Evolutionary conservation across 768 basidiomycete species (phyloP), one percentile per base, ranked within the genome.

Genomic region (Termitomyces sp.): DNA sequence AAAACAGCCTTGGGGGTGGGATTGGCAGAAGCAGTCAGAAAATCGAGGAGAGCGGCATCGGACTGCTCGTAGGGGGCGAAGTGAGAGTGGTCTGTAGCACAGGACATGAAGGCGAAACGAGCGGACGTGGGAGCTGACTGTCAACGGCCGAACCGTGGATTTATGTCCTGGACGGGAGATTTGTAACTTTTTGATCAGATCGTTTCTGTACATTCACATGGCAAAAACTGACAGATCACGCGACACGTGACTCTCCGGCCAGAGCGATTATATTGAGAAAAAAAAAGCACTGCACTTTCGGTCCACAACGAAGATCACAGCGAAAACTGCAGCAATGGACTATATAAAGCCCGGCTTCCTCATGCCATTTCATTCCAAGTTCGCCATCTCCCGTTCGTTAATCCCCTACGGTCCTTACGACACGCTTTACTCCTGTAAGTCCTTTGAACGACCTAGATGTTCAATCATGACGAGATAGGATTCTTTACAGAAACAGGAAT

Each of bases 41-140:
- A 61, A 55, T 91, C 82, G 58, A 92, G 84, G 6, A 93, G 72
- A 42, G 82, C 81, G 55, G 83, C 76, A 67, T 91, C 89, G 20
- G 80, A 73, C 49, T 71, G 67, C 27, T 61, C 57, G 39, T 60
- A 61, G 31, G 66, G 56, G 59, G 67, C 54, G 54, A 66, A 66
- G 55, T 63, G 63, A 66, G 61, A 63, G 39, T 66, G 65, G 36
- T 52, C 36, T 34, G 61, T 34, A 57, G 51, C 54, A 22, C 56
- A 61, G 30, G 66, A 63, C 66, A 64, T 63, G 61, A 59, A 56
- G 54, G 36, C 48, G 31, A 49, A 52, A 55, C 20, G 60, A 53
- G 39, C 49, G 57, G 56, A 48, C 34, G 48, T 31, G 56, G 44
- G 50, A 48, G 30, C 12, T 16, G 41, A 27, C 42, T 20, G 54